phyloP scores from a whole-genome alignment of 768 basidiomycete genomes.

The Austroboletus festivus region DNA sequence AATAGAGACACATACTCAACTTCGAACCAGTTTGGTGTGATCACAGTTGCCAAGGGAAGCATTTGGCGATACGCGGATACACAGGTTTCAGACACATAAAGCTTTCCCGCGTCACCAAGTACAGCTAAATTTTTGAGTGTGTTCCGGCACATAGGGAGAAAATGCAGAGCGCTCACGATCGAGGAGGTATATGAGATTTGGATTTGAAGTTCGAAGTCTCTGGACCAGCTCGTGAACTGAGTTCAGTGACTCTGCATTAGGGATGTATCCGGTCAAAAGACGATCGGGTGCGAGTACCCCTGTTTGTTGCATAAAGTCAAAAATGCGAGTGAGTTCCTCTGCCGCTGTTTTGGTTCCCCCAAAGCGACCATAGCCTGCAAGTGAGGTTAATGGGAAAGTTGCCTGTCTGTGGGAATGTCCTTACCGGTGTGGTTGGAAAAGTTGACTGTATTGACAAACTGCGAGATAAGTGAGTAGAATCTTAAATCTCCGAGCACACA shows the following conservation, averaged over 20 bases:
- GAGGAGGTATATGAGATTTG: constrained; percentile 76
- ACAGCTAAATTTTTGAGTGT: constrained; percentile 57
- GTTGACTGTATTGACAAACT: constrained; percentile 90
- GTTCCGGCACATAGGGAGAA: neutral
- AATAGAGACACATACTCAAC: constrained; percentile 62
- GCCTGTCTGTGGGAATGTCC: constrained; percentile 7
- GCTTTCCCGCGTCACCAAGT: constrained; percentile 83
- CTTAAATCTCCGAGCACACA: neutral
- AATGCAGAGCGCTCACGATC: constrained; percentile 66
- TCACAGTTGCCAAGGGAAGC: constrained; percentile 83
- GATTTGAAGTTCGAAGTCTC: constrained; percentile 55
- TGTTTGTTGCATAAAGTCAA: constrained; percentile 70
- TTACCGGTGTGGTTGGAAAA: constrained; percentile 92
- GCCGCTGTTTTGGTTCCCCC: constrained; percentile 79
- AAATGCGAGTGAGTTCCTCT: constrained; percentile 71
- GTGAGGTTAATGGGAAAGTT: neutral
- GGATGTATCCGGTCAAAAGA: constrained; percentile 89
- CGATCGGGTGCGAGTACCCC: constrained; percentile 70
- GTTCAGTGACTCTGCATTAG: constrained; percentile 72
- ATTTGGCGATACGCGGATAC: constrained; percentile 82
- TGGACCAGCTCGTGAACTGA: constrained; percentile 61
- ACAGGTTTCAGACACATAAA: constrained; percentile 88
- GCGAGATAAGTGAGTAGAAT: constrained; percentile 4
- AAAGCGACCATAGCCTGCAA: constrained; percentile 73
- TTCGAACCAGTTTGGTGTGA: constrained; percentile 98